Evolutionary conservation across 257 asterid genomes (phyloP).

Genomic region (Solanum dulcamara): DNA sequence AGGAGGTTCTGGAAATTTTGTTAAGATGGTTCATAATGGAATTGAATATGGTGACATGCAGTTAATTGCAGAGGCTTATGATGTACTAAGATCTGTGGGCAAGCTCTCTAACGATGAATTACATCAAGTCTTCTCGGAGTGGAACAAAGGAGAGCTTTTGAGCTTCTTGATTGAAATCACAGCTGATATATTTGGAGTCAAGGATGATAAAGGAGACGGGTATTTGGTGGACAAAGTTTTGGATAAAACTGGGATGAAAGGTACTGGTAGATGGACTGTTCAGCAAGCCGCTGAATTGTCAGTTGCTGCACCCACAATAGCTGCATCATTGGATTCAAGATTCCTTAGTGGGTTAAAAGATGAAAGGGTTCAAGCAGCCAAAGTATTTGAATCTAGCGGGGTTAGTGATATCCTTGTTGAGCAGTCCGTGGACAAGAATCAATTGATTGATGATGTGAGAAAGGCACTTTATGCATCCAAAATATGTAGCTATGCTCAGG

Average conservation of each 20-base stretch:
- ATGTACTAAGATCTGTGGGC: constrained; percentile 85
- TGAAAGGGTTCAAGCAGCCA: constrained; percentile 72
- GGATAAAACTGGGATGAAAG: constrained; percentile 98
- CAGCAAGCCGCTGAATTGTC: constrained; percentile 98
- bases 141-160: constrained; percentile 89
- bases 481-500: constrained; percentile 92
- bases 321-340: constrained; percentile 86
- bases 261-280: constrained; percentile 95
- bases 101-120: constrained; percentile 76
- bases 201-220: constrained; percentile 84
- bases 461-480: constrained; percentile 83
- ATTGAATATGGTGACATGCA: constrained; percentile 98
- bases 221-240: constrained; percentile 80
- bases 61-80: constrained; percentile 86
- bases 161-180: constrained; percentile 96
- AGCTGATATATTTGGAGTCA: constrained; percentile 80
- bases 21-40: constrained; percentile 92
- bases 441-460: constrained; percentile 69
- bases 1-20: constrained; percentile 92
- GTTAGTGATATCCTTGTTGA: constrained; percentile 41
- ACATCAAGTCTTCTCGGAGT: constrained; percentile 52
- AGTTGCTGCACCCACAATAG: constrained; percentile 90
- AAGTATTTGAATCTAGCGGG: constrained; percentile 65
- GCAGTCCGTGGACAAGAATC: constrained; percentile 54
- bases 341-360: constrained; percentile 93